A percentile compares a stretch with the other conserved stretches of the same genome.
These are phyloP conservation scores for Stagonosporopsis cucurbitacearum DNA, from an alignment of 2,329 filamentous ascomycete species.

Conservation along the genomic window DNA sequence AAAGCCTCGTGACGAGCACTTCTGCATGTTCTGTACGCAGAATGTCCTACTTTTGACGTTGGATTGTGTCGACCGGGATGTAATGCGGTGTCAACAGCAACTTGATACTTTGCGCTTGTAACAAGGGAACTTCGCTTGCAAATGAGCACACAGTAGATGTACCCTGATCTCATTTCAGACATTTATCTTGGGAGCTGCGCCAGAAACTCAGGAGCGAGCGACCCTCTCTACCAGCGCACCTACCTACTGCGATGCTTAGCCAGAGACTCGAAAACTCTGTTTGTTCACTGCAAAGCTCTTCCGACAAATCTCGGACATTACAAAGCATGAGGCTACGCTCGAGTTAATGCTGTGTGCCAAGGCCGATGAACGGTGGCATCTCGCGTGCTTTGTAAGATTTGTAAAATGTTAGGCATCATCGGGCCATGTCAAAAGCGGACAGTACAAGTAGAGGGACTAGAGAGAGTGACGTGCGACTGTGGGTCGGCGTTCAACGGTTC, in stretches of 20 bases:
- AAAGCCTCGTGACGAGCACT: neutral
- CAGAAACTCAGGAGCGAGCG: too few species aligned
- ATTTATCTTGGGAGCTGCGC: too few species aligned
- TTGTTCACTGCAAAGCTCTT: neutral
- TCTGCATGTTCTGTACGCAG: neutral
- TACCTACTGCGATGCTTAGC: neutral
- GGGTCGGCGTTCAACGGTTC: conserved; percentile 5
- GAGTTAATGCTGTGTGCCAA: neutral
- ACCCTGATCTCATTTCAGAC: too few species aligned
- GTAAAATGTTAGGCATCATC: neutral
- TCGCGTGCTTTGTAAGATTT: conserved; percentile 11
- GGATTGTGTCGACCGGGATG: neutral
- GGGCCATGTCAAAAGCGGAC: neutral
- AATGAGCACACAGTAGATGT: too few species aligned
- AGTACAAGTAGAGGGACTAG: neutral
- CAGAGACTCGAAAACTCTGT: neutral
- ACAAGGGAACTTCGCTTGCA: neutral
- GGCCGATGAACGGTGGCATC: neutral
- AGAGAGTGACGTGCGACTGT: conserved; percentile 12
- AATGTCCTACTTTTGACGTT: neutral
- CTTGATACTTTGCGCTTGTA: neutral
- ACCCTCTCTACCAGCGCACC: neutral
- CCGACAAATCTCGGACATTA: neutral
- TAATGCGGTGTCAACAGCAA: neutral
- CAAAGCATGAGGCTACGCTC: neutral